Percentiles rank a stretch among this genome's conserved stretches.
phyloP scores from a whole-genome alignment of 2,329 filamentous ascomycete genomes.

The Neonectria ditissima region DNA sequence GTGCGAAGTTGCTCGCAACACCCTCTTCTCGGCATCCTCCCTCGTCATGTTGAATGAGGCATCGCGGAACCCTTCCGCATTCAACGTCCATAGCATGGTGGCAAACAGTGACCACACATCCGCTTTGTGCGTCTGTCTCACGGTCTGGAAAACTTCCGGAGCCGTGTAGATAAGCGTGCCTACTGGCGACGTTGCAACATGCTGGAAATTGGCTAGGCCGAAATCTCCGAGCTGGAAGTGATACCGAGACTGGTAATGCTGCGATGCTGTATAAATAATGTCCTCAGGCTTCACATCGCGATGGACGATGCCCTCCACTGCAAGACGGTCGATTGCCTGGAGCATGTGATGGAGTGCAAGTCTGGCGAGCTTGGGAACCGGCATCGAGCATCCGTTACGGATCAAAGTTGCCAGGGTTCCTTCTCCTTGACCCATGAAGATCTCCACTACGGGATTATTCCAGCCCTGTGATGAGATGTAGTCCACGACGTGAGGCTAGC shows the following conservation, averaged over 20 bases:
- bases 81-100: constrained; percentile 14
- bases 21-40: too few species aligned
- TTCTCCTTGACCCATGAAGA: constrained; percentile 35
- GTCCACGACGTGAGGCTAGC: constrained; percentile 21
- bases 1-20: too few species aligned
- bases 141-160: neutral
- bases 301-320: constrained; percentile 32
- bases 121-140: constrained; percentile 33
- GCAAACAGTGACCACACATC: constrained; percentile 46
- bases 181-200: neutral
- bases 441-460: constrained; percentile 10
- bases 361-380: neutral
- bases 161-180: constrained; percentile 28
- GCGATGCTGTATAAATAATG: constrained; percentile 33
- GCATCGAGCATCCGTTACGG: neutral
- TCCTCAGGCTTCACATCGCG: constrained; percentile 41
- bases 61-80: too few species aligned
- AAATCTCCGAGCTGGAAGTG: constrained; percentile 21
- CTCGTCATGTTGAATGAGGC: too few species aligned
- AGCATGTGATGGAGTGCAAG: constrained; percentile 34
- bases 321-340: constrained; percentile 37
- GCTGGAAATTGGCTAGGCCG: constrained; percentile 3
- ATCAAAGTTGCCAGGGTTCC: constrained; percentile 13
- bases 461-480: constrained; percentile 18
- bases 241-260: neutral